These are phyloP conservation scores for Macrolepiota dolichaula DNA, from an alignment of 768 basidiomycete genomes.

Conservation along the genomic window DNA sequence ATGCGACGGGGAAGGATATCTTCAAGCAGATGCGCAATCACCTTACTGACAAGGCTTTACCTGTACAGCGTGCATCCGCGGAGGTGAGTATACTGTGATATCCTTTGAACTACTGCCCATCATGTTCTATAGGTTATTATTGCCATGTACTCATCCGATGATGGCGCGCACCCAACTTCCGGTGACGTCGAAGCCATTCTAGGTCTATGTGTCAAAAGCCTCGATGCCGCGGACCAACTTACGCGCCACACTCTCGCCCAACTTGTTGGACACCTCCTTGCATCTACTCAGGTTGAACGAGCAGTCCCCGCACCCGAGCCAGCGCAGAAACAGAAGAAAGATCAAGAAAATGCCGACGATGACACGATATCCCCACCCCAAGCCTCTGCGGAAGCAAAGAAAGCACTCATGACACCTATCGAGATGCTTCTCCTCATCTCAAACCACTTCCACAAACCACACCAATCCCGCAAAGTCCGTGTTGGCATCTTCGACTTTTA, in stretches of 20 bases:
- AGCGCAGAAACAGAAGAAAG: slow-evolving; percentile 61
- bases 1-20: slow-evolving; percentile 74
- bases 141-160: slow-evolving; percentile 53
- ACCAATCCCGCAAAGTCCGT: slow-evolving; percentile 63
- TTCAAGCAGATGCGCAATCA: slow-evolving; percentile 77
- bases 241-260: slow-evolving; percentile 79
- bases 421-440: slow-evolving; percentile 89
- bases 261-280: slow-evolving; percentile 80
- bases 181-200: slow-evolving; percentile 79
- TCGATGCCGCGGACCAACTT: slow-evolving; percentile 81
- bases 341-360: slow-evolving; percentile 58
- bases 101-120: slow-evolving; percentile 6
- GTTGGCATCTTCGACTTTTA: slow-evolving; percentile 92
- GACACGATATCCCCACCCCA: slow-evolving; percentile 38
- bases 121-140: slow-evolving; percentile 35
- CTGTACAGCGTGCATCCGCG: slow-evolving; percentile 82
- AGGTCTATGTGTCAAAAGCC: slow-evolving; percentile 58
- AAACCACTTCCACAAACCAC: slow-evolving; percentile 72
- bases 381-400: slow-evolving; percentile 52
- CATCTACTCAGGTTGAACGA: slow-evolving; percentile 75
- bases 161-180: slow-evolving; percentile 51
- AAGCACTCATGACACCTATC: slow-evolving; percentile 63
- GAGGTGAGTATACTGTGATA: slow-evolving; percentile 45
- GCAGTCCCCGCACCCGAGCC: slow-evolving; percentile 40
- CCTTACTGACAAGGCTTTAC: slow-evolving; percentile 77